Base-by-base conservation (phyloP, 2,329 filamentous ascomycete genomes). In the Pseudohalonectria lignicola region DNA sequence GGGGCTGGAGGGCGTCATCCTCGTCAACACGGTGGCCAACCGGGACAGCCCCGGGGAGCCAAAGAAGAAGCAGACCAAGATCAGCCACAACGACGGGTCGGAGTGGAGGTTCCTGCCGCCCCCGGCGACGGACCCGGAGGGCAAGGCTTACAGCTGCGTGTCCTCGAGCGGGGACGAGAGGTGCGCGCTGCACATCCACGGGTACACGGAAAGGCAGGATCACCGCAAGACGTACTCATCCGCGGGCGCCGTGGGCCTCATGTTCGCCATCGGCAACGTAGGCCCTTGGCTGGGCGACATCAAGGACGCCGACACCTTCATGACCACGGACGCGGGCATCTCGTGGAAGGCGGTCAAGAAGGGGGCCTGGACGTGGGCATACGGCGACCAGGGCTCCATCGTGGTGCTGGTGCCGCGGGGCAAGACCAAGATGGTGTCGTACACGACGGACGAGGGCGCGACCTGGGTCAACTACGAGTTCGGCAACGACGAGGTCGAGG, bases 21-120 rank as follows among this genome's bases (percentile, higher is more conserved):
- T 98, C 46, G 85, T 87, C 53, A 98, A 98, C 51, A 65, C 85
- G 7, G 86, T 98, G 15, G 68, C 73, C 34, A 96, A 96, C 52
- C 62, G 70, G 19, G 67, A 82, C 25, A 76, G 79, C 37, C 66
- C 70, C 32, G 78, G 78, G 15, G 68, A 72, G 17, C 66, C 70
- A 31, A 98, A 98, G 69, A 80, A 79, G 54, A 69, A 95, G 36
- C 86, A 86, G 57, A 92, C 86, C 28, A 79, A 83, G 66, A 95
- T 98, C 52, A 94, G 87, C 1, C 92, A 98, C 63, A 96, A 95
- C 51, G 92, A 98, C 53, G 92, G 90, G 25, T 83, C 84, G 1
- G 77, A 88, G 54, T 98, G 92, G 92, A 69, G 69, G 20, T 77
- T 79, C 45, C 62, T 98, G 9, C 61, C 76, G 10, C 79, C 86